Percentiles rank a stretch among this genome's conserved stretches.
Evolutionary conservation across 2,329 filamentous ascomycete genomes (phyloP).

Genomic region (Fusarium buxicola): DNA sequence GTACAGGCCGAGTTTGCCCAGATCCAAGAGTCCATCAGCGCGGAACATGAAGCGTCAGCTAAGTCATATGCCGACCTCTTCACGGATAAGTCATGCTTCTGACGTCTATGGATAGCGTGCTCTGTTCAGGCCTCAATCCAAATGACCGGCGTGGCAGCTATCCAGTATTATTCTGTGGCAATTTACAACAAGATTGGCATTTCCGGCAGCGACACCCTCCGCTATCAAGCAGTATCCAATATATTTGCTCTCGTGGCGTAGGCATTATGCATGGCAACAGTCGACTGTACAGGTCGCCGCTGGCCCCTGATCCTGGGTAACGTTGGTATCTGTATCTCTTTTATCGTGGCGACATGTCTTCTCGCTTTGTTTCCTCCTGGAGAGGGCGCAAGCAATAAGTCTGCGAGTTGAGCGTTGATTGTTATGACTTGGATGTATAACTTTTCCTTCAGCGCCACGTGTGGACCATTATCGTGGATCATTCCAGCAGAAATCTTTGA

Average conservation of each 20-base stretch:
- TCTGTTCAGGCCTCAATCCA: constrained; percentile 76
- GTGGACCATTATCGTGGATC: constrained; percentile 53
- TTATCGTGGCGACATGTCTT: constrained; percentile 31
- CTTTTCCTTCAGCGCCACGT: constrained; percentile 28
- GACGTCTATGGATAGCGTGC: constrained; percentile 74
- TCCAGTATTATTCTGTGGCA: constrained; percentile 76
- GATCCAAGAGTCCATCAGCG: constrained; percentile 73
- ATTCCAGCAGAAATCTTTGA: constrained; percentile 80
- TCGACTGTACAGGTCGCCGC: constrained; percentile 76
- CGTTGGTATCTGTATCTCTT: constrained; percentile 72
- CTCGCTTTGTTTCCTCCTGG: constrained; percentile 31
- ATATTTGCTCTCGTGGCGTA: constrained; percentile 76
- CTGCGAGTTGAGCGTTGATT: constrained; percentile 53
- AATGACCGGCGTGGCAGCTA: constrained; percentile 79
- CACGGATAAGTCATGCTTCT: constrained; percentile 69
- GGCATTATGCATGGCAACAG: constrained; percentile 72
- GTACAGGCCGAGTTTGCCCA: constrained; percentile 77
- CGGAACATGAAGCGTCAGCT: constrained; percentile 75
- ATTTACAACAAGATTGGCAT: constrained; percentile 65
- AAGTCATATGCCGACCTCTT: constrained; percentile 78
- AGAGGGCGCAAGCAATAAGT: background rate
- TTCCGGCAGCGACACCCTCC: constrained; percentile 67
- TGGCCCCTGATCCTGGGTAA: constrained; percentile 79
- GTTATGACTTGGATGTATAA: constrained; percentile 31
- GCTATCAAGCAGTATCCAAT: constrained; percentile 79